Conservation (phyloP, 805 yeast species). For the Tetrapisispora iriomotensis region DNA sequence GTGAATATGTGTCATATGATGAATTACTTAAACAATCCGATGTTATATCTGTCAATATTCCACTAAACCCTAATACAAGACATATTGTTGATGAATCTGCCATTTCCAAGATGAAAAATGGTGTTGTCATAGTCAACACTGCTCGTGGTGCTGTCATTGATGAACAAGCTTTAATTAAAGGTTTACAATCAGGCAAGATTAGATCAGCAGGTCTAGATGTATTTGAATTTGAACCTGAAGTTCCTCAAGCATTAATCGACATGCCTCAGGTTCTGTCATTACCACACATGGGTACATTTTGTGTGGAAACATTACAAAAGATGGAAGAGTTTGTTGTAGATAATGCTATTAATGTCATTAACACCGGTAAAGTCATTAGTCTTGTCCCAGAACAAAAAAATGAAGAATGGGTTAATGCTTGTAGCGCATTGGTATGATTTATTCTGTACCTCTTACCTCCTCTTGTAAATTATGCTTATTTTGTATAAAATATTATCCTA, state of each 20-base stretch:
- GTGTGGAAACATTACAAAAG: slow-evolving; percentile 59
- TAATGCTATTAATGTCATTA: slow-evolving; percentile 51
- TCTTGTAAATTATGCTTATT: not conserved
- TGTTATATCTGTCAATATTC: slow-evolving; percentile 64
- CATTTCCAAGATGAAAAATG: slow-evolving; percentile 63
- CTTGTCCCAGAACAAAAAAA: slow-evolving; percentile 70
- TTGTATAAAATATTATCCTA: too few species aligned
- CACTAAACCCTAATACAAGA: slow-evolving; percentile 60
- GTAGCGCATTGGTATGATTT: not conserved
- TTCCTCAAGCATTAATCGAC: slow-evolving; percentile 48
- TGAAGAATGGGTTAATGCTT: slow-evolving; percentile 22
- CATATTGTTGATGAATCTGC: slow-evolving; percentile 57
- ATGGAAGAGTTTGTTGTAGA: slow-evolving; percentile 76
- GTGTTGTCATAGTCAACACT: slow-evolving; percentile 67
- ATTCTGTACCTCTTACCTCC: not conserved
- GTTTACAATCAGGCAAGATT: slow-evolving; percentile 53
- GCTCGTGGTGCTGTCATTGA: slow-evolving; percentile 83
- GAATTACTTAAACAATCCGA: slow-evolving; percentile 57
- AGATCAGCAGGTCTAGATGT: slow-evolving; percentile 68
- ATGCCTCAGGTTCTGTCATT: slow-evolving; percentile 64
- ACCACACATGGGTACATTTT: slow-evolving; percentile 86
- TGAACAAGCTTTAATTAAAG: slow-evolving; percentile 47
- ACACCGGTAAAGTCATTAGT: slow-evolving; percentile 58
- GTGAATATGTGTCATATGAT: slow-evolving; percentile 64
- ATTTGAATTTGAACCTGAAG: slow-evolving; percentile 64